Evolutionary conservation across 306 rosid species (phyloP), one percentile per base, ranked within the genome.

Genomic region (Notholithocarpus densiflorus): DNA sequence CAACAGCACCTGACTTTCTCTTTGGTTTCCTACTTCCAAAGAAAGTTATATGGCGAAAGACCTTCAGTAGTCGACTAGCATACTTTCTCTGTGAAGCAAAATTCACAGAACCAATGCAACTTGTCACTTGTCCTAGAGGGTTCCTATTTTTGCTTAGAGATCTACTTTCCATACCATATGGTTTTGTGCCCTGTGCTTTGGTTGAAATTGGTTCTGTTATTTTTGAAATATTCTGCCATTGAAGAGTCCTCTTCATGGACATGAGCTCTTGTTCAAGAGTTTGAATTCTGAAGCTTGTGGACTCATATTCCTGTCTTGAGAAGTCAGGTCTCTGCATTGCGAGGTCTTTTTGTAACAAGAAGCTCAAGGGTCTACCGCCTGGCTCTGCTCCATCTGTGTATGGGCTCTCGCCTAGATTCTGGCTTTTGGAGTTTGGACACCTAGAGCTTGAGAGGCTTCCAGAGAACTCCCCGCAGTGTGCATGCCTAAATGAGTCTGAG

Each of bases 241-340:
- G 88, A 72, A 94, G 86, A 79, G 84, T 94, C 61, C 61, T 86
- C 83, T 94, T 92, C 92, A 94, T 79, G 24, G 92, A 78, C 84
- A 82, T 71, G 77, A 94, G 88, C 79, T 92, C 97, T 79, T 90
- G 90, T 66, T 94, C 94, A 61, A 94, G 96, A 57, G 59, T 90
- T 75, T 92, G 97, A 48, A 92, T 90, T 72, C 96, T 90, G 84
- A 94, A 90, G 89, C 97, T 92, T 40, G 98, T 92, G 6, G 97
- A 90, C 85, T 92, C 97, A 34, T 84, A 89, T 68, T 94, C 96
- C 43, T 87, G 79, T 40, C 85, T 85, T 0, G 93, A 80, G 27
- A 86, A 56, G 80, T 94, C 91, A 68, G 81, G 81, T 52, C 81
- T 82, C 86, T 84, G 87, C 87, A 60, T 80, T 55, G 74, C 56